A percentile compares a stretch with the other conserved stretches of the same genome.
phyloP scores from a whole-genome alignment of 306 rosid species.

The Coriaria nepalensis region DNA sequence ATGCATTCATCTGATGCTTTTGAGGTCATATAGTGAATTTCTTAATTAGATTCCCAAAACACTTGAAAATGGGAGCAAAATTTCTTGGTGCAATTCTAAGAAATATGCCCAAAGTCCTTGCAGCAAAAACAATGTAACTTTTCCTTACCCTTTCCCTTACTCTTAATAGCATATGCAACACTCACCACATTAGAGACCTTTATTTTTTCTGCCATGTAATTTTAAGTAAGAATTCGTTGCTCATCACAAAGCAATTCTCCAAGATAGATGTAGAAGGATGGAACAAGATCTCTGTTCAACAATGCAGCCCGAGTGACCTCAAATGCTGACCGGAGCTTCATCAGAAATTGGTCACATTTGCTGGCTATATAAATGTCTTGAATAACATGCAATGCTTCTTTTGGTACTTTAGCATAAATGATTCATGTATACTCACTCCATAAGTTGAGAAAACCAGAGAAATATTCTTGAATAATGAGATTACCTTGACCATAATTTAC shows the following conservation, averaged over 20 bases:
- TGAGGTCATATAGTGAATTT: not conserved
- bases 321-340: not conserved
- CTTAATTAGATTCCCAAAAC: not conserved
- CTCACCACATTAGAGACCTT: not conserved
- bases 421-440: not conserved
- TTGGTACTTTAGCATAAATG: not conserved
- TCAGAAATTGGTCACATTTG: not conserved
- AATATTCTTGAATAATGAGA: not conserved
- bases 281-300: not conserved
- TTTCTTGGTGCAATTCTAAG: too few relatives aligned
- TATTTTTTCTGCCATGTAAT: not conserved
- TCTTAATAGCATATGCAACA: not conserved
- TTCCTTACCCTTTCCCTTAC: not conserved
- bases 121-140: too few relatives aligned
- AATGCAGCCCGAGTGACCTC: not conserved
- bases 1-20: not conserved
- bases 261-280: not conserved
- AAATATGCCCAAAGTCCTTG: too few relatives aligned
- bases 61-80: too few relatives aligned
- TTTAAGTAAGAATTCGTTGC: not conserved
- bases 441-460: not conserved
- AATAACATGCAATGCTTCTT: not conserved
- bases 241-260: not conserved
- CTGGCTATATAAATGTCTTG: not conserved
- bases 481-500: too few relatives aligned